Conservation (phyloP, 257 asterid genomes). For the Dorcoceras hygrometricum region DNA sequence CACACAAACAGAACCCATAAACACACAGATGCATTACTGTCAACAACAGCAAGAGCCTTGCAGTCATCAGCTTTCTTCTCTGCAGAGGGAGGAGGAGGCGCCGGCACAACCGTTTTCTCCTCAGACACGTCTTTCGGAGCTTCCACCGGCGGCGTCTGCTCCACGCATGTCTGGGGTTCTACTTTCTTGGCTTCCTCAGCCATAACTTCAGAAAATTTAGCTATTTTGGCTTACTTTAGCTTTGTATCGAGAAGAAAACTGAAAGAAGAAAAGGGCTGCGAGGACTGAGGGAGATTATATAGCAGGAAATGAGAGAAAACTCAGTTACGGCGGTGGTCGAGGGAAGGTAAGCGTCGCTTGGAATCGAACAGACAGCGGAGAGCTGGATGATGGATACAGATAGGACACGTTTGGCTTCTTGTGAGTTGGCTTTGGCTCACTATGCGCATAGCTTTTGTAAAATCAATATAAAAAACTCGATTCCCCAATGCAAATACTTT, state of each 20-base stretch:
- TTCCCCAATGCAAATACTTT: neutral
- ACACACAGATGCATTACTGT: slow-evolving; percentile 28
- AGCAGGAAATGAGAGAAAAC: slow-evolving; percentile 9
- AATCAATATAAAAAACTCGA: no score
- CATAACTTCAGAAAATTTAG: slow-evolving; percentile 40
- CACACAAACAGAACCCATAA: neutral
- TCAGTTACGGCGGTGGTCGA: slow-evolving; percentile 34
- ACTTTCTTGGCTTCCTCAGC: slow-evolving; percentile 53
- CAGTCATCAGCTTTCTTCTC: slow-evolving; percentile 59
- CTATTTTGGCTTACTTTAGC: neutral
- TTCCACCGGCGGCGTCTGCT: slow-evolving; percentile 27
- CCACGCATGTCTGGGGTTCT: slow-evolving; percentile 36
- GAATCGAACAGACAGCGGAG: slow-evolving; percentile 21
- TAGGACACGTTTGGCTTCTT: slow-evolving; percentile 14
- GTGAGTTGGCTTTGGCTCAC: slow-evolving; percentile 25
- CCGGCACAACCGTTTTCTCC: slow-evolving; percentile 59
- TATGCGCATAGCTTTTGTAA: slow-evolving; percentile 15
- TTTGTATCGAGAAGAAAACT: neutral
- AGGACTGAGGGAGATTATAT: slow-evolving; percentile 17
- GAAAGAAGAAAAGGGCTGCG: neutral
- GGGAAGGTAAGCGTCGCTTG: slow-evolving; percentile 40
- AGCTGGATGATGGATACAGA: slow-evolving; percentile 27
- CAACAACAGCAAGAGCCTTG: slow-evolving; percentile 71
- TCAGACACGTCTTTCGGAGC: slow-evolving; percentile 58
- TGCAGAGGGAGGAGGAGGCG: slow-evolving; percentile 38